These are phyloP conservation scores for Santalum album DNA, from an alignment of 164 flowering plant species.

Conservation along the genomic window DNA sequence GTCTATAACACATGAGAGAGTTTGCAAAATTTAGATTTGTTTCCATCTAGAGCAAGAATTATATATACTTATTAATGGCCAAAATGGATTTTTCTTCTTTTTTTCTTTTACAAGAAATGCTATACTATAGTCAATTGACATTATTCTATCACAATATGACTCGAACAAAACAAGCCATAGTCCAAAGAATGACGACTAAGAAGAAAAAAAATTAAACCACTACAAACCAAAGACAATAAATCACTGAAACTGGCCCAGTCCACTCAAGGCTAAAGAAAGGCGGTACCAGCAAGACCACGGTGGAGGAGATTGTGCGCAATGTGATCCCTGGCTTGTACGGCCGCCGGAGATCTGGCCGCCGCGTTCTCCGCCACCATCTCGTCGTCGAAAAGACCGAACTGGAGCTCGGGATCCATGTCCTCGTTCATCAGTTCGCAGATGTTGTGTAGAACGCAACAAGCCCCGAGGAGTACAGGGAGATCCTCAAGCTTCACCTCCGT, in stretches of 20 bases:
- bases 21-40: no score
- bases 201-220: no score
- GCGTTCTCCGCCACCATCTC: constrained; percentile 44
- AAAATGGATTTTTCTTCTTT: no score
- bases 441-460: constrained; percentile 78
- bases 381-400: constrained; percentile 51
- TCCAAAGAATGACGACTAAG: constrained; percentile 10
- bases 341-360: constrained; percentile 23
- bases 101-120: no score
- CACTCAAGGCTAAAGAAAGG: constrained; percentile 21
- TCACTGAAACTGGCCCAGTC: neutral
- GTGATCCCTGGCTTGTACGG: constrained; percentile 51
- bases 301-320: constrained; percentile 76
- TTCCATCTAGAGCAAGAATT: no score
- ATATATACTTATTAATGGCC: no score
- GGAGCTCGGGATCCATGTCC: constrained; percentile 34
- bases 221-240: no score
- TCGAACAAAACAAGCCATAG: neutral
- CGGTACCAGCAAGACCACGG: constrained; percentile 56
- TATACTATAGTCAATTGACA: no score
- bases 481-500: constrained; percentile 81
- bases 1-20: no score
- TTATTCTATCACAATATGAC: no score
- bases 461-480: constrained; percentile 70
- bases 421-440: constrained; percentile 68